These are phyloP conservation scores for Stentor roeselii DNA, from an alignment of 73 alveolate genomes.

Conservation along the genomic window DNA sequence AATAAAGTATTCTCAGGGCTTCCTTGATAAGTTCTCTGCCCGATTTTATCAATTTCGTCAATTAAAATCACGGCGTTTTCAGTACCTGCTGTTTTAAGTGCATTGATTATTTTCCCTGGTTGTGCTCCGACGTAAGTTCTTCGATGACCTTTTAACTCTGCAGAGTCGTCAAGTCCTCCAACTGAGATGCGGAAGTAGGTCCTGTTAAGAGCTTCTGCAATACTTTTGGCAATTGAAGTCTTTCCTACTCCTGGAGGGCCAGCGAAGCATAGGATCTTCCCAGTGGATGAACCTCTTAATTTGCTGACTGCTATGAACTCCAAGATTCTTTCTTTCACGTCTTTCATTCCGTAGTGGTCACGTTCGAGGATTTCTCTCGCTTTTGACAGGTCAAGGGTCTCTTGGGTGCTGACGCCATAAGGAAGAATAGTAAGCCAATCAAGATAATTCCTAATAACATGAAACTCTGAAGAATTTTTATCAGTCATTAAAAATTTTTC, in stretches of 20 bases:
- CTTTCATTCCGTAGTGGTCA: slow-evolving; percentile 80
- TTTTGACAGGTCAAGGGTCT: slow-evolving; percentile 48
- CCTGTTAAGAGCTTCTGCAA: slow-evolving; percentile 75
- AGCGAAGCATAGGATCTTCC: slow-evolving; percentile 78
- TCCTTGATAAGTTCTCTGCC: slow-evolving; percentile 68
- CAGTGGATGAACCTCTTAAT: slow-evolving; percentile 57
- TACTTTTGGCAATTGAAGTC: slow-evolving; percentile 76
- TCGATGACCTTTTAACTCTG: slow-evolving; percentile 78
- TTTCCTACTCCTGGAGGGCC: slow-evolving; percentile 96
- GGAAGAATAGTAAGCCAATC: slow-evolving; percentile 79
- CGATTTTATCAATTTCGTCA: slow-evolving; percentile 75
- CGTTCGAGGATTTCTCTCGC: slow-evolving; percentile 61
- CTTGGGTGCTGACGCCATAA: slow-evolving; percentile 67
- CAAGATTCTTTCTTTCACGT: slow-evolving; percentile 67
- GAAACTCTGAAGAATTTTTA: slow-evolving; percentile 45
- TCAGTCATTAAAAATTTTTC: slow-evolving; percentile 47
- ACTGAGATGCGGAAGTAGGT: slow-evolving; percentile 71
- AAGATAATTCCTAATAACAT: slow-evolving; percentile 60
- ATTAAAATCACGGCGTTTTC: slow-evolving; percentile 76
- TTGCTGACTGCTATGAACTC: slow-evolving; percentile 85
- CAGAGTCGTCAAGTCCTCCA: slow-evolving; percentile 81
- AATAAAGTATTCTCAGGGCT: slow-evolving; percentile 74
- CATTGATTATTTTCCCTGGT: slow-evolving; percentile 82
- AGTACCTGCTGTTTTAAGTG: slow-evolving; percentile 59
- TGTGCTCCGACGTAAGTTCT: slow-evolving; percentile 82